A percentile compares a stretch with the other conserved stretches of the same genome.
phyloP scores from a whole-genome alignment of 805 yeast species.

The Starmera pachycereana region DNA sequence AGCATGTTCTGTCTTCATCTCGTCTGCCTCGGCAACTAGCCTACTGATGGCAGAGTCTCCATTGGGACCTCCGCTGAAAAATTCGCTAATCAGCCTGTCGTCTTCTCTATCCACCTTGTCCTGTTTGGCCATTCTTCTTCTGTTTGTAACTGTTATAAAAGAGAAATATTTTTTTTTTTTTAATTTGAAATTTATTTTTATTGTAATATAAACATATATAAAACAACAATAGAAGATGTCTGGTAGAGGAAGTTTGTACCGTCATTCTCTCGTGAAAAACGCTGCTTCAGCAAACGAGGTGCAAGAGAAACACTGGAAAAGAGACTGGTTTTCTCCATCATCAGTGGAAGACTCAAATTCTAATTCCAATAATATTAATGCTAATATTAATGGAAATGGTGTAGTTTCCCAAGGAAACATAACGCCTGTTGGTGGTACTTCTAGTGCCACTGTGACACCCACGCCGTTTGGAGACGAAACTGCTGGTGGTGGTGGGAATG shows the following conservation, averaged over 20 bases:
- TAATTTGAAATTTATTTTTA: no score
- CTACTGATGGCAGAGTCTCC: constrained; percentile 10
- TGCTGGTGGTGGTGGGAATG: not conserved
- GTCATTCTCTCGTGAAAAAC: constrained; percentile 18
- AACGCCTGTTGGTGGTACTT: constrained; percentile 3
- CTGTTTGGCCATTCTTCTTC: no score
- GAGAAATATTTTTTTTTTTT: no score
- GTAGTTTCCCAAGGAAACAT: no score
- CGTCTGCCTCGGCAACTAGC: constrained; percentile 6
- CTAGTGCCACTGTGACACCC: constrained; percentile 14
- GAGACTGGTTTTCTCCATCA: constrained; percentile 18
- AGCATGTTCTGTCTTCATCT: constrained; percentile 49
- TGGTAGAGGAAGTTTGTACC: constrained; percentile 14
- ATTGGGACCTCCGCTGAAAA: no score
- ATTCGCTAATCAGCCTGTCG: no score
- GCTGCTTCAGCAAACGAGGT: constrained; percentile 10
- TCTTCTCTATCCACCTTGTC: no score
- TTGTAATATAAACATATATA: no score
- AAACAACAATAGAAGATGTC: constrained; percentile 8
- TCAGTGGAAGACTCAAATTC: constrained; percentile 1
- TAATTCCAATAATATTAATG: constrained; percentile 2
- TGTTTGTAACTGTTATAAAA: no score
- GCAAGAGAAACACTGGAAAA: constrained; percentile 18
- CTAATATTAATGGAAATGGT: no score
- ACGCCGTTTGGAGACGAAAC: constrained; percentile 18